Evolutionary conservation across 495 filamentous ascomycete species (phyloP), one percentile per base, ranked within the genome.

Genomic region (Hypomontagnella monticulosa): DNA sequence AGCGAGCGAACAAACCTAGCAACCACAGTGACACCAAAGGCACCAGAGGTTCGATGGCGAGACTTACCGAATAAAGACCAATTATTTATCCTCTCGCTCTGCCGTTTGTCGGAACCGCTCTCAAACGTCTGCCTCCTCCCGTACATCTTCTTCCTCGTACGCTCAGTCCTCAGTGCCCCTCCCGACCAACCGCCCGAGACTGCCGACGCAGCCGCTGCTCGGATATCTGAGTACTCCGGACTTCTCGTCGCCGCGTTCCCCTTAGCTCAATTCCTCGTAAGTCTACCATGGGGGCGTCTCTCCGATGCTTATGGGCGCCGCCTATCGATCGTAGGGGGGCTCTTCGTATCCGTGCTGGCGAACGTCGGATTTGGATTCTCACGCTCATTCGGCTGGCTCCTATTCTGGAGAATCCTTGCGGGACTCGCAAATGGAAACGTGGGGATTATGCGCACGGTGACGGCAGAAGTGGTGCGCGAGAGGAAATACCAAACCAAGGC

Each of bases 361-460:
- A 83, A 92, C 38, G 75, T 93, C 14, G 76, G 91, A 0, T 91
- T 95, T 20, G 92, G 91, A 2, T 83, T 95, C 61, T 85, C 91
- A 5, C 77, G 81, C 2, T 91, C 85, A 44, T 88, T 93, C 53
- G 87, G 85, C 77, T 74, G 87, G 32, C 87, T 91, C 4, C 77
- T 95, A 40, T 75, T 83, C 36, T 93, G 90, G 61, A 75, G 92
- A 52, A 77, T 85, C 5, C 70, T 95, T 5, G 90, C 86, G 3
- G 92, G 92, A 0, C 73, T 87, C 0, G 81, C 88, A 61, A 93
- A 92, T 71, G 91, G 90, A 0, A 95, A 93, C 67, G 87, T 93
- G 0, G 90, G 91, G 0, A 89, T 93, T 33, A 88, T 94, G 76
- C 81, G 91, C 41, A 94, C 90, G 0, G 91, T 92, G 84, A 89